phyloP scores from a whole-genome alignment of 306 rosid species.

The Prosopis cineraria region DNA sequence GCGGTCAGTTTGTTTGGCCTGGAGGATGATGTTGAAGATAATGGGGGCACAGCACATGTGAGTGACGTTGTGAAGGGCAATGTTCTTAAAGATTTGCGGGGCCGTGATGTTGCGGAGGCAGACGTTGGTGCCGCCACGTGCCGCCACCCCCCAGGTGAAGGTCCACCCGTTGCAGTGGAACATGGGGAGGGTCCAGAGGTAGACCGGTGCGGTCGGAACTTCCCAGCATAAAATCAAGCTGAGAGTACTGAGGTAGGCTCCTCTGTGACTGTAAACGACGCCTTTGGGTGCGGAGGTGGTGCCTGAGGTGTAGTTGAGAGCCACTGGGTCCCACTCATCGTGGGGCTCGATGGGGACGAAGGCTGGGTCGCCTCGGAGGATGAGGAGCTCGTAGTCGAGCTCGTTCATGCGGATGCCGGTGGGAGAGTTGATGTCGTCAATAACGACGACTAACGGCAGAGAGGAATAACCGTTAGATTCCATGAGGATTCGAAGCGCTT shows the following conservation, averaged over 20 bases:
- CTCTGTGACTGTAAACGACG: conserved; percentile 88
- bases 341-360: conserved; percentile 28
- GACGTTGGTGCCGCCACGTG: conserved; percentile 85
- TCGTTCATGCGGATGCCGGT: conserved; percentile 67
- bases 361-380: conserved; percentile 47
- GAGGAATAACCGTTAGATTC: conserved; percentile 6
- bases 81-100: conserved; percentile 55
- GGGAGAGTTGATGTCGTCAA: conserved; percentile 80
- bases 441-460: conserved; percentile 70
- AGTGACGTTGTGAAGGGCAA: conserved; percentile 60
- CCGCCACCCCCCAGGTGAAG: conserved; percentile 92
- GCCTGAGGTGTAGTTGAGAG: conserved; percentile 88
- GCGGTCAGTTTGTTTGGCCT: conserved; percentile 45
- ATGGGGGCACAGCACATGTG: conserved; percentile 97
- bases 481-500: conserved; percentile 56
- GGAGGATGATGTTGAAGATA: conserved; percentile 67
- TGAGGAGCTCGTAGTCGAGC: conserved; percentile 74
- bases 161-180: conserved; percentile 99
- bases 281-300: conserved; percentile 93
- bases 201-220: conserved; percentile 74
- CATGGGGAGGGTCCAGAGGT: conserved; percentile 90
- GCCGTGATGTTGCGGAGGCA: conserved; percentile 69
- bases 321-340: conserved; percentile 81
- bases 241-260: conserved; percentile 76
- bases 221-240: conserved; percentile 82